These are phyloP conservation scores for Pseudopithomyces chartarum DNA, from an alignment of 2,329 filamentous ascomycete species.

Conservation along the genomic window DNA sequence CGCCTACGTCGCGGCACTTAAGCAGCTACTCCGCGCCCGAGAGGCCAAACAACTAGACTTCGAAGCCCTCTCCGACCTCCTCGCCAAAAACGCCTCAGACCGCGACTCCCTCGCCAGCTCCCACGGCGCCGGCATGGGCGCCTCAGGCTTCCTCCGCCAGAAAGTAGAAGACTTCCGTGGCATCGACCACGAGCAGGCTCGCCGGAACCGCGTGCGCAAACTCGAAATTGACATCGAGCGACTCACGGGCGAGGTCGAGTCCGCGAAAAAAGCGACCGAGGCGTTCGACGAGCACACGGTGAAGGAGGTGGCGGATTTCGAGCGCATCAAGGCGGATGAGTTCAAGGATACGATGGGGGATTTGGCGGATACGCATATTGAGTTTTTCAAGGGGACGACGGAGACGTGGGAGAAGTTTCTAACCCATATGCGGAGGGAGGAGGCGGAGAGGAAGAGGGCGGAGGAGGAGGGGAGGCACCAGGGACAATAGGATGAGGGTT, in stretches of 20 bases:
- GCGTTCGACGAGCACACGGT: slow-evolving; percentile 97
- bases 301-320: slow-evolving; percentile 90
- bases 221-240: slow-evolving; percentile 92
- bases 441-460: slow-evolving; percentile 39
- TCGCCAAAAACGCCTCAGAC: slow-evolving; percentile 86
- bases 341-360: slow-evolving; percentile 86
- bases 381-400: slow-evolving; percentile 80
- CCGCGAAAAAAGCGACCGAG: slow-evolving; percentile 82
- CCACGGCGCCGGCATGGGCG: slow-evolving; percentile 68
- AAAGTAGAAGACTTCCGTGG: slow-evolving; percentile 97
- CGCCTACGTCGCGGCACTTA: slow-evolving; percentile 86
- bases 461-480: slow-evolving; percentile 12
- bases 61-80: slow-evolving; percentile 93
- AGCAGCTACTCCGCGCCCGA: slow-evolving; percentile 84
- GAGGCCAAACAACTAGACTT: slow-evolving; percentile 99
- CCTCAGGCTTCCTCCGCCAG: slow-evolving; percentile 84
- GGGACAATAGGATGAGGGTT: slow-evolving; percentile 3
- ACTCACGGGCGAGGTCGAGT: slow-evolving; percentile 83
- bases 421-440: slow-evolving; percentile 80
- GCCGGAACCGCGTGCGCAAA: slow-evolving; percentile 84
- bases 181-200: slow-evolving; percentile 91
- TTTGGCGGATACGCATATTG: slow-evolving; percentile 82
- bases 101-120: slow-evolving; percentile 77
- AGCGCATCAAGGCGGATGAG: slow-evolving; percentile 92
- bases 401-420: slow-evolving; percentile 90